Conservation (phyloP, 805 yeast species). For the Sugiyamaella lignohabitans region DNA sequence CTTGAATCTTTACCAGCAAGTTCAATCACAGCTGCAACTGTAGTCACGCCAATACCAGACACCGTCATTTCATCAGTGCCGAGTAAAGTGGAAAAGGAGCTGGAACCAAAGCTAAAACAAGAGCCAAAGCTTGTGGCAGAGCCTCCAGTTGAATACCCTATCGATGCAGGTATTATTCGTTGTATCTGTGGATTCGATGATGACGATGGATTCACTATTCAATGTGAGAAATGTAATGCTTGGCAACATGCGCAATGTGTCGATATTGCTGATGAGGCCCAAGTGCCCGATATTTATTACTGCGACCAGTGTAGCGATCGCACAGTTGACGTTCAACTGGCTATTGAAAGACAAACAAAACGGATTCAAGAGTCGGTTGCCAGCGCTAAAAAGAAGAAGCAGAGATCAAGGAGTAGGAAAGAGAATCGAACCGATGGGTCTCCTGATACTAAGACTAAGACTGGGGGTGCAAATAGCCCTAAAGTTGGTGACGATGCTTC, state of each 20-base stretch:
- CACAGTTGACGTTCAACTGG: slow-evolving; percentile 39
- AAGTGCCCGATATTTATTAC: slow-evolving; percentile 75
- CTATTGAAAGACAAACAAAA: slow-evolving; percentile 37
- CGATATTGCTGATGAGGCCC: slow-evolving; percentile 61
- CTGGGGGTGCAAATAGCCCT: not conserved
- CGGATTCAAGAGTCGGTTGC: slow-evolving; percentile 10
- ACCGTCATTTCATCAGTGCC: no score
- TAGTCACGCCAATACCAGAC: no score
- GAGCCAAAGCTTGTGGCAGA: no score
- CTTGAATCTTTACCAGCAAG: no score
- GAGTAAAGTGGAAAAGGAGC: no score
- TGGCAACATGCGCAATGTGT: slow-evolving; percentile 97
- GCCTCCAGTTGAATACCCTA: not conserved
- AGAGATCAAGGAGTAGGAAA: slow-evolving; percentile 3
- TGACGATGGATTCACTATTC: slow-evolving; percentile 93
- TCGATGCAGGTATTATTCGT: slow-evolving; percentile 75
- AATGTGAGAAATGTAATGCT: slow-evolving; percentile 83
- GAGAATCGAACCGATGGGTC: not conserved
- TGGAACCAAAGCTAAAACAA: no score
- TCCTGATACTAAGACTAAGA: not conserved
- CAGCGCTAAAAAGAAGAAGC: slow-evolving; percentile 1
- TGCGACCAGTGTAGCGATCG: slow-evolving; percentile 69
- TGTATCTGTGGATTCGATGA: slow-evolving; percentile 85
- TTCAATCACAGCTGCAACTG: no score
- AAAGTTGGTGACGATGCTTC: not conserved